phyloP scores from a whole-genome alignment of 129 eudicot genomes.

The Ambrosia artemisiifolia region DNA sequence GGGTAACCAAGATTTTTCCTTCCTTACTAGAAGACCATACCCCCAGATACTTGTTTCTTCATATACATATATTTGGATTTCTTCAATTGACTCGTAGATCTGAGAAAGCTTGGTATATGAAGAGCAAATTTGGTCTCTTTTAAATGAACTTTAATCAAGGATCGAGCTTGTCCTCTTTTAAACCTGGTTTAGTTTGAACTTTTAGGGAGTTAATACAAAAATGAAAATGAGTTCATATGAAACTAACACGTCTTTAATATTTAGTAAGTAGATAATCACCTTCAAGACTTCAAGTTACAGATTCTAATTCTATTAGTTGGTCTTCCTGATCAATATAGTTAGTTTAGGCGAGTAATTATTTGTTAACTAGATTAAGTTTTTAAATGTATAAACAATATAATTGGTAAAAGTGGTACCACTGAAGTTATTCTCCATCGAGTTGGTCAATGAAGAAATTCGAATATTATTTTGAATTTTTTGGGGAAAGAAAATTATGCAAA shows the following conservation, averaged over 20 bases:
- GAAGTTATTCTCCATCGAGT: not conserved
- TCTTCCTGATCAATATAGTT: not conserved
- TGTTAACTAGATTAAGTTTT: not conserved
- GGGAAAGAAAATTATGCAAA: conserved; percentile 12
- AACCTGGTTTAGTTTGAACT: too few relatives aligned
- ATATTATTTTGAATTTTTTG: conserved; percentile 20
- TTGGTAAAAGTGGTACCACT: not conserved
- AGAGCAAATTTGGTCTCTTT: too few relatives aligned
- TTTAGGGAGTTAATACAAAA: too few relatives aligned
- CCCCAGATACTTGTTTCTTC: too few relatives aligned
- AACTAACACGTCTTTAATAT: not conserved
- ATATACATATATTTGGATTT: too few relatives aligned
- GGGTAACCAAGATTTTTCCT: too few relatives aligned
- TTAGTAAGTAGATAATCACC: not conserved
- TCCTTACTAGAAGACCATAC: too few relatives aligned
- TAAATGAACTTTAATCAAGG: too few relatives aligned
- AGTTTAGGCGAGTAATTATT: not conserved
- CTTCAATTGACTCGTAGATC: too few relatives aligned
- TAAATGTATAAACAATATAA: not conserved
- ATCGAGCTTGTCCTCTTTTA: too few relatives aligned
- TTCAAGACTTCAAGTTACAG: not conserved
- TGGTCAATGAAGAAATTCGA: not conserved
- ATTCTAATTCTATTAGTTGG: not conserved
- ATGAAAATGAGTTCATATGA: not conserved
- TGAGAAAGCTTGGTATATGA: too few relatives aligned